Conservation (phyloP, 257 asterid genomes). For the Solanum paucissectum region DNA sequence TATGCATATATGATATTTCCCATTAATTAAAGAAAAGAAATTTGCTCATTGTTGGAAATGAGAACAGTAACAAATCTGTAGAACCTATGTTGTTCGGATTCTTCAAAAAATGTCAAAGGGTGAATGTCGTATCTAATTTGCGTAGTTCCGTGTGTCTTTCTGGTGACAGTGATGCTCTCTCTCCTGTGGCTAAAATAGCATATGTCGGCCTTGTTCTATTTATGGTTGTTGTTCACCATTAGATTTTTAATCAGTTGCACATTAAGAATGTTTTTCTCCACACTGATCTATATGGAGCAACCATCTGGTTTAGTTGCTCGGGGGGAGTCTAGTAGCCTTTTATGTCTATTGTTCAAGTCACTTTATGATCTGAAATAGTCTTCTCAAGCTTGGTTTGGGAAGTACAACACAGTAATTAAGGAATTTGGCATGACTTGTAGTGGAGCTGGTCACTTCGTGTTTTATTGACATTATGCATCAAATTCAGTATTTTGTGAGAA, state of each 20-base stretch:
- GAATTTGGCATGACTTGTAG: background rate
- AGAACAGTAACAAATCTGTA: background rate
- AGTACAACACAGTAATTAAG: background rate
- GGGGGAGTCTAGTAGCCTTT: background rate
- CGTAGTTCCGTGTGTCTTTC: background rate
- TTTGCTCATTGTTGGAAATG: background rate
- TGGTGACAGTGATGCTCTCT: background rate
- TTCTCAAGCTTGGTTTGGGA: background rate
- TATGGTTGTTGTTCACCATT: background rate
- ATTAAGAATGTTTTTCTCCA: background rate
- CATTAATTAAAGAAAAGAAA: background rate
- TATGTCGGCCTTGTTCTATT: background rate
- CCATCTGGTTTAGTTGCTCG: background rate
- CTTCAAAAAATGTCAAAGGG: background rate
- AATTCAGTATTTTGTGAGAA: background rate
- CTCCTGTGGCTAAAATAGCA: background rate
- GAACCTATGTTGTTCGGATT: background rate
- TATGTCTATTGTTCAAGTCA: background rate
- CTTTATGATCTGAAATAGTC: background rate
- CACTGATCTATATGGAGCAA: background rate
- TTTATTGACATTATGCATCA: background rate
- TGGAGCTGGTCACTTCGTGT: background rate
- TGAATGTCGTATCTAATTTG: background rate
- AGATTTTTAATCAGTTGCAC: background rate
- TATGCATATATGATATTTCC: background rate